Base-by-base conservation (phyloP, 257 asterid genomes). In the Solanum paucissectum region DNA sequence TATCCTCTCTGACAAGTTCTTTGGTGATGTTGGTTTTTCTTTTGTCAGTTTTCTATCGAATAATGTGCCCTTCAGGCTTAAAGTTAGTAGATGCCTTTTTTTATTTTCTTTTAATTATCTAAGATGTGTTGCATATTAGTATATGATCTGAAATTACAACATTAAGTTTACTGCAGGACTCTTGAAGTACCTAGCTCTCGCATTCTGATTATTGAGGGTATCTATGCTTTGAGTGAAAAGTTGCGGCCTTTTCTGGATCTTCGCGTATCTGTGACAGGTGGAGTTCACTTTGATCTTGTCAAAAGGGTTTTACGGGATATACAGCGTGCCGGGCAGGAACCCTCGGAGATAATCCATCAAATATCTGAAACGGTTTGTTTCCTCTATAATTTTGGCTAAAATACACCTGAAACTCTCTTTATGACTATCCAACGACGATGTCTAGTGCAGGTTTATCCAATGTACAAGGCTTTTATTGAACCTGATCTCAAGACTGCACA, bases 401-500 rank as follows among this genome's bases (percentile, higher is more conserved):
- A 32, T 27, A 10, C n/a, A 18, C 71, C 10, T 82, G 44, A 52
- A 27, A 11, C 71, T 32, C 42, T 82, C 86, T 82, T 32, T 82
- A n/a, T 82, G 71, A 49, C 71, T 32, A 25, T 81, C 86, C 6
- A 33, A 33, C 12, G 44, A 82, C 5, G 16, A 82, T 82, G 44
- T 49, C 71, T 82, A 21, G 52, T 87, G 77, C 94, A 97, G 99
- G 99, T 97, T 75, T 97, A 97, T 92, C 99, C 99, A 6, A 97
- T 97, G 99, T 97, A 96, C 87, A 97, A 97, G 93, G 99, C 99
- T 58, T 97, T 92, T 88, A 97, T 97, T 58, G 99, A 97, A 93
- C 99, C 99, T 64, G 99, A 97, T 91, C 98, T 97, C 82, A 93
- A 91, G 84, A 95, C 97, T n/a, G 99, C 99, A 58, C 99, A 97